Evolutionary conservation across 305 asterid genomes (phyloP).

Genomic region (Solanum hybrid): DNA sequence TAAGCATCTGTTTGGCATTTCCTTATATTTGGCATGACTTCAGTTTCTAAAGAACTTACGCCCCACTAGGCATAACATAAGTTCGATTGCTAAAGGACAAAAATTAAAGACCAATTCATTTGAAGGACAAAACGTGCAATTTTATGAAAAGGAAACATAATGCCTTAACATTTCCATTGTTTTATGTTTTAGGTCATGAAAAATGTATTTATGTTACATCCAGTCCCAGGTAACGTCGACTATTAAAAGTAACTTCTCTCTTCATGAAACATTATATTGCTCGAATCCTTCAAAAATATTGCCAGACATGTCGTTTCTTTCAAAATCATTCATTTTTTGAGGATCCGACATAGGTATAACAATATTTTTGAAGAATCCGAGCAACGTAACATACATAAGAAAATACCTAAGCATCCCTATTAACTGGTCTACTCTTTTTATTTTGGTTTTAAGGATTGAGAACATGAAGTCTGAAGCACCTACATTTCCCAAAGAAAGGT

Average conservation of each 20-base stretch:
- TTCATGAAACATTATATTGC: neutral
- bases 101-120: neutral
- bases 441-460: conserved; percentile 1
- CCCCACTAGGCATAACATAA: neutral
- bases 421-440: neutral
- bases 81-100: neutral
- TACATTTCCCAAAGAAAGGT: conserved; percentile 10
- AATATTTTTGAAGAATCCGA: neutral
- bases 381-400: neutral
- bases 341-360: neutral
- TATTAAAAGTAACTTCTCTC: neutral
- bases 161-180: neutral
- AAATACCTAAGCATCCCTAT: neutral
- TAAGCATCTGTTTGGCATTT: conserved; percentile 15
- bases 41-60: neutral
- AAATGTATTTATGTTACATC: conserved; percentile 33
- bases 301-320: neutral
- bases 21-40: neutral
- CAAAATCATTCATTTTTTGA: neutral
- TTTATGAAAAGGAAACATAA: neutral
- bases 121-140: neutral
- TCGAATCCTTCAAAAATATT: neutral
- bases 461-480: conserved; percentile 25
- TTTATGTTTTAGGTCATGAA: conserved; percentile 29
- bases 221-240: conserved; percentile 9